Conservation (phyloP, 2,329 filamentous ascomycete genomes). For the Ophiocordyceps polyrhachis-furcata region DNA sequence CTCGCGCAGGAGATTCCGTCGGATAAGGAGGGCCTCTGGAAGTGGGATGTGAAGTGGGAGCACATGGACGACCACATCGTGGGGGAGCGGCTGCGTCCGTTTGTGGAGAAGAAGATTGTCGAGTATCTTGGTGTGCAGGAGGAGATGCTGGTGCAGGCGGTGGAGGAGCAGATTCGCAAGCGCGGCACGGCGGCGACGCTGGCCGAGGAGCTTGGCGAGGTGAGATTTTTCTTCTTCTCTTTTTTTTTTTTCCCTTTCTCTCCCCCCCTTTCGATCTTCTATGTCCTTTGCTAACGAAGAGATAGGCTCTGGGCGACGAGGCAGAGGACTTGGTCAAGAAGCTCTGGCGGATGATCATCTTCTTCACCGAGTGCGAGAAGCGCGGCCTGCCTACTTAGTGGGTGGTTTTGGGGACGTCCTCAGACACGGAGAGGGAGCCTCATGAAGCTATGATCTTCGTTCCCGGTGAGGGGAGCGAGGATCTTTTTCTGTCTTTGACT, state of each 20-base stretch:
- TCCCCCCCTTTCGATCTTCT: neutral
- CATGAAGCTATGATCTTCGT: neutral
- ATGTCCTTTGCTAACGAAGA: constrained; percentile 10
- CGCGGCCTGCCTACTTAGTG: constrained; percentile 45
- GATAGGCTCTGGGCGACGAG: constrained; percentile 76
- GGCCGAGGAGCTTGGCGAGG: constrained; percentile 69
- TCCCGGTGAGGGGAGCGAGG: too few relatives aligned
- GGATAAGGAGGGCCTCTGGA: constrained; percentile 72
- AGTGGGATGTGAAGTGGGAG: constrained; percentile 87
- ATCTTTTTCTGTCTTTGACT: too few relatives aligned
- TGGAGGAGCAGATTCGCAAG: constrained; percentile 69
- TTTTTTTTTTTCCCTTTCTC: neutral
- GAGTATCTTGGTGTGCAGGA: constrained; percentile 94
- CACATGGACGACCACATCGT: constrained; percentile 68
- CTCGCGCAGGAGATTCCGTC: constrained; percentile 81
- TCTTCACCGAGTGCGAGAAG: constrained; percentile 91
- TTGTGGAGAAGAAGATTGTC: constrained; percentile 95
- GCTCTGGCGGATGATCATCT: constrained; percentile 95
- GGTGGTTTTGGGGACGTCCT: too few relatives aligned
- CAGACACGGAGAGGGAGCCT: neutral
- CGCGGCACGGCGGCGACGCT: constrained; percentile 59
- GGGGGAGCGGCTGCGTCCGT: constrained; percentile 73
- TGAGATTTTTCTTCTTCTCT: constrained; percentile 24
- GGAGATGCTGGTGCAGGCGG: constrained; percentile 82
- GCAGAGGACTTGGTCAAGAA: constrained; percentile 89